Evolutionary conservation across 768 basidiomycete genomes (phyloP), one percentile per base, ranked within the genome.

Genomic region (Lentinula sp.): DNA sequence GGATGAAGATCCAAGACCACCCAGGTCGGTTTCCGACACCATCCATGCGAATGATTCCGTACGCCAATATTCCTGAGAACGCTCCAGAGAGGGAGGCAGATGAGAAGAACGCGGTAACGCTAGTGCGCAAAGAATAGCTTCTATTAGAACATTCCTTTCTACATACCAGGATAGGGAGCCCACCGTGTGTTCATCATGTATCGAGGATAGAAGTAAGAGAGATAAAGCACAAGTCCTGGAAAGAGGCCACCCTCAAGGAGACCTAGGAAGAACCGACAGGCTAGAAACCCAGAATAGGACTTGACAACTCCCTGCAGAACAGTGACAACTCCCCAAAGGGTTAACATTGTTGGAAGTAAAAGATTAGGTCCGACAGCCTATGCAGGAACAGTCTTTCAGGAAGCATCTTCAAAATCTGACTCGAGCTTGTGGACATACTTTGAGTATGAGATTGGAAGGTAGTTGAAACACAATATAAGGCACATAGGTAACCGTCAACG

Each of bases 301-400:
- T 37, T 36, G 10, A 81, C 71, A 2, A 75, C 42, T 73, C 78
- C 79, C 69, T 82, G 79, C 49, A 76, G 69, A 6, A 77, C 70
- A 51, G 74, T 68, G 9, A 77, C 74, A 7, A 80, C 51, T 20
- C 81, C 82, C 81, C 83, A 84, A 4, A 74, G 41, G 1, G 73
- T 73, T 35, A 81, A 68, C 66, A 82, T 72, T 8, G 74, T 57
- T 0, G 83, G 81, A 28, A 83, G 72, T 64, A 81, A 69, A n/a
- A 74, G 60, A 53, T 80, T 71, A 0, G 82, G 78, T 43, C 55
- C 55, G 4, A 56, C 41, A 32, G 3, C 82, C 81, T n/a, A 80
- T 60, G 43, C 42, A n/a, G 1, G 13, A 32, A 28, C 28, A 28
- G 28, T 28, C 28, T 28, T 39, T 39, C 7, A 39, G 37, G 8